Evolutionary conservation across 768 basidiomycete species (phyloP).

Genomic region (Pleurotus djamor): DNA sequence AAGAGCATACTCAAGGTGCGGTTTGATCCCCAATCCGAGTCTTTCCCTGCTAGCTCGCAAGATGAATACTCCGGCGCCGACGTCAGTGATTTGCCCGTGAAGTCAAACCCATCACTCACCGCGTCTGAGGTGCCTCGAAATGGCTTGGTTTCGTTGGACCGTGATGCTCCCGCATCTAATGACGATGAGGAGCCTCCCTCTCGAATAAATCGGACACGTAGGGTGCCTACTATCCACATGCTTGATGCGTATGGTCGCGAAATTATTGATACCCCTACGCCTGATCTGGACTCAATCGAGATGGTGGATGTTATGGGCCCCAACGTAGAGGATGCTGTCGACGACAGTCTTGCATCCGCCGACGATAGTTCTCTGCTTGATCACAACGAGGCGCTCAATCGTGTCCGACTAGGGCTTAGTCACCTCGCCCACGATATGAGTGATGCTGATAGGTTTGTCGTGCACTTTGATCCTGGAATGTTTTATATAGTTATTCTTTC

Average conservation of each 20-base stretch:
- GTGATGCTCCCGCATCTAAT: neutral
- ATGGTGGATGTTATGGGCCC: constrained; percentile 72
- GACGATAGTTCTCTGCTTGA: constrained; percentile 23
- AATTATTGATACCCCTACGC: constrained; percentile 12
- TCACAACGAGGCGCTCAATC: constrained; percentile 52
- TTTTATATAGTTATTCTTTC: neutral
- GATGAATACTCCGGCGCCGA: constrained; percentile 14
- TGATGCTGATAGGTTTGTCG: constrained; percentile 54
- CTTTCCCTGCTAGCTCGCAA: constrained; percentile 15
- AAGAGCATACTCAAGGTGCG: constrained; percentile 72
- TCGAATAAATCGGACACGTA: constrained; percentile 28
- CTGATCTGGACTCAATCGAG: constrained; percentile 32
- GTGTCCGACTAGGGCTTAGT: constrained; percentile 55
- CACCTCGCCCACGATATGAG: constrained; percentile 55
- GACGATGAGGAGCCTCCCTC: constrained; percentile 9
- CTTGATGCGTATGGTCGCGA: constrained; percentile 72
- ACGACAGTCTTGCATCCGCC: constrained; percentile 10
- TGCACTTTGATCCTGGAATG: neutral
- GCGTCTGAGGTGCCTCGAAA: neutral
- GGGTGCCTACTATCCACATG: constrained; percentile 55
- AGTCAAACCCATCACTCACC: neutral
- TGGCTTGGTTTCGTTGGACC: too few species aligned
- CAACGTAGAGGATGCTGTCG: constrained; percentile 39
- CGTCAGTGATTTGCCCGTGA: neutral
- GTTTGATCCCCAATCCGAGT: constrained; percentile 47